Base-by-base conservation (phyloP, 108 stramenopile genomes). In the Fragilaria crotonensis region DNA sequence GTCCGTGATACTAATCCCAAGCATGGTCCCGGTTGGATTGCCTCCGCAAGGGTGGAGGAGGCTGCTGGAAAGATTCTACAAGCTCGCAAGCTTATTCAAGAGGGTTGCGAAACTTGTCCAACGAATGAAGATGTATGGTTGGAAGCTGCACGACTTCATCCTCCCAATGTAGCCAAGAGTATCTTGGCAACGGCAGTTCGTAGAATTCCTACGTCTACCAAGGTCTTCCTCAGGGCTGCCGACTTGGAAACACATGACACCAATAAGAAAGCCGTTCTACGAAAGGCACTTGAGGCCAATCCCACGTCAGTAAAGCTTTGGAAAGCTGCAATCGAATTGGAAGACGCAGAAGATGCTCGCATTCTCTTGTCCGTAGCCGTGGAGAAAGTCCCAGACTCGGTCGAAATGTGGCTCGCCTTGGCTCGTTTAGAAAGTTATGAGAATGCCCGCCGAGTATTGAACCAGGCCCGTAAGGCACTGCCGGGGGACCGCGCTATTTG, bases 21-120 rank as follows among this genome's bases (percentile, higher is more conserved):
- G 56, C 97, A 99, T 71, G 94, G 81, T 1, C 97, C 94, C 0
- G 96, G 96, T 32, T 99, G 98, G 98, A 97, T 99, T 59, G 96
- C 98, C 7, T 84, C 95, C 1, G 96, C 97, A 5, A 73, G 98
- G 18, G 95, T 99, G 28, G 98, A 99, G 69, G 97, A 97, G 63
- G 87, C 84, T 22, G 97, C 96, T 7, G 87, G 89, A 2, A 96
- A 97, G 62, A 78, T 90, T 9, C 65, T 85, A 7, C 87, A 93
- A 46, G 98, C 98, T 18, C 86, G 98, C 1, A 95, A 95, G 66
- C 58, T 97, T 32, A 99, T 99, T 56, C 78, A 90, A 72, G 85
- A 96, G 54, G 98, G 95, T n/a, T 97, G 96, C 64, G 84, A 96
- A 59, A 72, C 72, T 5, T 97, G 96, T 78, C 88, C 96, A 4